Conservation (phyloP, 345 rosid genomes). For the Aethionema arabicum region DNA sequence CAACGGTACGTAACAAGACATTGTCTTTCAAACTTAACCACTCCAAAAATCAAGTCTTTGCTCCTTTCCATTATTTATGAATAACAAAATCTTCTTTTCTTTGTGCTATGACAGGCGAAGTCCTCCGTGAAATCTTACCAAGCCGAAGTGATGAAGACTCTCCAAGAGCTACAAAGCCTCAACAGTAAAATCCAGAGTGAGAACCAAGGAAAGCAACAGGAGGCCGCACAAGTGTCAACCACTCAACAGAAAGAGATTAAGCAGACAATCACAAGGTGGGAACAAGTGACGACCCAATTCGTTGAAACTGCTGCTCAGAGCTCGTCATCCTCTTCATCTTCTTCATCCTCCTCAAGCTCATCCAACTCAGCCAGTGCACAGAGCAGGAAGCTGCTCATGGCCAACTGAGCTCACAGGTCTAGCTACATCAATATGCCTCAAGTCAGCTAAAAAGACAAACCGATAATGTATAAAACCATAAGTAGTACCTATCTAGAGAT, state of each 20-base stretch:
- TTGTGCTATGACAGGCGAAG: conserved; percentile 9
- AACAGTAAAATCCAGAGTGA: conserved; percentile 13
- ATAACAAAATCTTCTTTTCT: not conserved
- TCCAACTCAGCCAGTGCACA: no score
- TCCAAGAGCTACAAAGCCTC: conserved; percentile 21
- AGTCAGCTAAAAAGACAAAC: not conserved
- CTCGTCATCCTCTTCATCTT: conserved; percentile 19
- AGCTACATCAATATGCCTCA: not conserved
- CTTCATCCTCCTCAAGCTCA: conserved; percentile 1
- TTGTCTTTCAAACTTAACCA: not conserved
- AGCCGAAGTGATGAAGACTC: conserved; percentile 20
- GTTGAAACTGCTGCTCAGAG: conserved; percentile 26
- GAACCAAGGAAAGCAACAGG: conserved; percentile 19
- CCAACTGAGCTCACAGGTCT: not conserved
- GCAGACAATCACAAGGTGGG: conserved; percentile 35
- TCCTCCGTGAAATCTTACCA: conserved; percentile 29
- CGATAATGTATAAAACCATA: not conserved
- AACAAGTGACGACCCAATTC: conserved; percentile 33
- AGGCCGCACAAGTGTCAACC: conserved; percentile 1
- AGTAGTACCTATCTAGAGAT: not conserved
- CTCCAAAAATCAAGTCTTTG: not conserved
- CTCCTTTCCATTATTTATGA: not conserved
- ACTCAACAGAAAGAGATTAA: conserved; percentile 23
- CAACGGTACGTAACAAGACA: conserved; percentile 14
- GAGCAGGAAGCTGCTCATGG: not conserved